Evolutionary conservation across 305 asterid genomes (phyloP).

Genomic region (Fraxinus ornus): DNA sequence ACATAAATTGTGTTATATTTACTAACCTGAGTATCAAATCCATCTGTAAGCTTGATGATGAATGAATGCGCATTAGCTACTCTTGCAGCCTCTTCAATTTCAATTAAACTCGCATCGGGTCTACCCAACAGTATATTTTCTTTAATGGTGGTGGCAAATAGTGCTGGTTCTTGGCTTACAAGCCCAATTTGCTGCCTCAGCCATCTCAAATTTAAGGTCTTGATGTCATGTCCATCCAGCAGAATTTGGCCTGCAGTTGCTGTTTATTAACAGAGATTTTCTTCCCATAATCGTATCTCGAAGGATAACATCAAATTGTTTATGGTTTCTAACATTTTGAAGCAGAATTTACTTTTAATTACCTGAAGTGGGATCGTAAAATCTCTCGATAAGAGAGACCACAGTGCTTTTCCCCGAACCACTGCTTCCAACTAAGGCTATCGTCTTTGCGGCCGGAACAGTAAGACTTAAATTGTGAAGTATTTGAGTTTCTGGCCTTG

Average conservation of each 20-base stretch:
- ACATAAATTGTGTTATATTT: neutral
- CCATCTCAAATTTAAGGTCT: conserved; percentile 78
- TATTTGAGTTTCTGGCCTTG: conserved; percentile 77
- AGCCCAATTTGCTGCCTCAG: conserved; percentile 91
- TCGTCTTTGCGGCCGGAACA: conserved; percentile 90
- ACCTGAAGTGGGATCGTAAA: conserved; percentile 95
- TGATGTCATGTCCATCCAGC: conserved; percentile 84
- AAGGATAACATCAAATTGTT: conserved; percentile 6
- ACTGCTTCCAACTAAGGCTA: conserved; percentile 95
- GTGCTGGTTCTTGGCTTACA: conserved; percentile 98
- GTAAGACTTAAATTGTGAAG: conserved; percentile 61
- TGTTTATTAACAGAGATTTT: conserved; percentile 24
- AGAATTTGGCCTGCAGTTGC: conserved; percentile 70
- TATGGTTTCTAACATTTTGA: neutral
- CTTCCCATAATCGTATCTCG: conserved; percentile 7
- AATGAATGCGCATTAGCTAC: conserved; percentile 97
- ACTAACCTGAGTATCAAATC: conserved; percentile 93
- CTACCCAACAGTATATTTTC: conserved; percentile 91
- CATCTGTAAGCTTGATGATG: conserved; percentile 88
- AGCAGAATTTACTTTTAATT: neutral
- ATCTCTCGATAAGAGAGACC: conserved; percentile 93
- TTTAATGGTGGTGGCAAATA: conserved; percentile 84
- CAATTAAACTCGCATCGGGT: conserved; percentile 68
- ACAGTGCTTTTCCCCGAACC: conserved; percentile 99
- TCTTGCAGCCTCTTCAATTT: conserved; percentile 92